A percentile compares a stretch with the other conserved stretches of the same genome.
phyloP scores from a whole-genome alignment of 1,284 basidiomycete genomes.

The Ceratobasidium papillatum region DNA sequence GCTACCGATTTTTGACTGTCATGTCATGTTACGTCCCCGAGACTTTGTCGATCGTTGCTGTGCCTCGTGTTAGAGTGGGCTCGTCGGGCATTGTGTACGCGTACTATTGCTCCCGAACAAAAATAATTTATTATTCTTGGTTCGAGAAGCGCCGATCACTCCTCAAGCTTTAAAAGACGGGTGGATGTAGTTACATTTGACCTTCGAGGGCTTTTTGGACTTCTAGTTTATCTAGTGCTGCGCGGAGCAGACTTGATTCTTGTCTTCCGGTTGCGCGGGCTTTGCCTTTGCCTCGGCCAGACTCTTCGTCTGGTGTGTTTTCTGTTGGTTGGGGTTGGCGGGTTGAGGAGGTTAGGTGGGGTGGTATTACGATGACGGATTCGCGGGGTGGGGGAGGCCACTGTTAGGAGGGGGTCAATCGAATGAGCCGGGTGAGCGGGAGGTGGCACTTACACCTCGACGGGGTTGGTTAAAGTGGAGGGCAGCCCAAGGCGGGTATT shows the following conservation, averaged over 20 bases:
- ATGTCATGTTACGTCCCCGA: neutral
- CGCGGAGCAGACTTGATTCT: constrained; percentile 71
- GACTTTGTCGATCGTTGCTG: neutral
- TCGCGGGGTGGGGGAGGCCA: constrained; percentile 80
- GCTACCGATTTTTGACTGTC: neutral
- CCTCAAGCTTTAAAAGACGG: no score
- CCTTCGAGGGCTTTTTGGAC: constrained; percentile 74
- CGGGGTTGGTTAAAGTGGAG: constrained; percentile 82
- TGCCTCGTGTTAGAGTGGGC: neutral
- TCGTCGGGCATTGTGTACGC: neutral
- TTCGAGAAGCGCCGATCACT: no score
- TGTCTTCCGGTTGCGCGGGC: constrained; percentile 49
- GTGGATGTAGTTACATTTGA: constrained; percentile 51
- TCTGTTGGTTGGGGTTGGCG: neutral
- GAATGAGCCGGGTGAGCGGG: neutral
- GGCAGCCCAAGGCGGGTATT: constrained; percentile 84
- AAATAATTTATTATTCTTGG: neutral
- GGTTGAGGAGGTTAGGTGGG: constrained; percentile 60
- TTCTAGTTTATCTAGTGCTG: constrained; percentile 76
- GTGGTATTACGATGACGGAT: constrained; percentile 57
- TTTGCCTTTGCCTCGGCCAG: constrained; percentile 35
- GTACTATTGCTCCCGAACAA: neutral
- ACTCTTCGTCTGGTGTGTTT: neutral
- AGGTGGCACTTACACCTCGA: constrained; percentile 67
- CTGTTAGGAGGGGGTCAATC: constrained; percentile 52